Evolutionary conservation across 345 rosid species (phyloP), one percentile per base, ranked within the genome.

Genomic region (Melastoma malabathricum): DNA sequence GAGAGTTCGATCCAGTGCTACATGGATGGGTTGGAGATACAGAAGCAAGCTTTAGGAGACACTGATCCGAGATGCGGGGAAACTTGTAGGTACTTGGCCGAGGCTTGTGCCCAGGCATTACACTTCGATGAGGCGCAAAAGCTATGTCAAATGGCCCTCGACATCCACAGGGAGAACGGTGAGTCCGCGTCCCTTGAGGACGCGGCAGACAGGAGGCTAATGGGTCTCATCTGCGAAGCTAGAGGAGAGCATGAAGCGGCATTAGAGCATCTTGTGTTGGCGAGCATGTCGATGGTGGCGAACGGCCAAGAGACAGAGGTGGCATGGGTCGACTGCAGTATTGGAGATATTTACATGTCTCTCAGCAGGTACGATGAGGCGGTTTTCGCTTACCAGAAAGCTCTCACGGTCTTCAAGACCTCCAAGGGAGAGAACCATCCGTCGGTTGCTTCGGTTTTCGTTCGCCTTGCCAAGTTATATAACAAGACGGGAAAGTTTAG

Each of bases 211-310:
- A 68, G 87, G 70, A 75, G 92, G 66, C 89, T 90, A 25, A 84
- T 90, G 98, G 98, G 98, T 46, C 85, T 90, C 44, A 75, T 90
- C 63, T 86, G 82, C n/a, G 98, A 86, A 59, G 83, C 93, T 10
- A 84, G 72, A 63, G 95, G 95, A 58, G 79, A 90, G 50, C 79
- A 80, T 15, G 94, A 86, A 69, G 72, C 75, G 29, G 93, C 96
- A 31, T 80, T 86, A 1, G 96, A 90, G 70, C 92, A 90, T 74
- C 75, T 83, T 69, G 94, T 80, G 52, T 75, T 86, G 64, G 98
- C 92, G 15, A 82, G 98, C 69, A 82, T 80, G 96, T 73, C 96
- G 14, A 79, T 89, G 89, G 86, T 79, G 2, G 72, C 89, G 52
- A 68, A 78, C 61, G 84, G 89, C 64, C 90, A 77, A 67, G 98